phyloP scores from a whole-genome alignment of 176 grass and related monocot genomes.

The Carex scoparia region DNA sequence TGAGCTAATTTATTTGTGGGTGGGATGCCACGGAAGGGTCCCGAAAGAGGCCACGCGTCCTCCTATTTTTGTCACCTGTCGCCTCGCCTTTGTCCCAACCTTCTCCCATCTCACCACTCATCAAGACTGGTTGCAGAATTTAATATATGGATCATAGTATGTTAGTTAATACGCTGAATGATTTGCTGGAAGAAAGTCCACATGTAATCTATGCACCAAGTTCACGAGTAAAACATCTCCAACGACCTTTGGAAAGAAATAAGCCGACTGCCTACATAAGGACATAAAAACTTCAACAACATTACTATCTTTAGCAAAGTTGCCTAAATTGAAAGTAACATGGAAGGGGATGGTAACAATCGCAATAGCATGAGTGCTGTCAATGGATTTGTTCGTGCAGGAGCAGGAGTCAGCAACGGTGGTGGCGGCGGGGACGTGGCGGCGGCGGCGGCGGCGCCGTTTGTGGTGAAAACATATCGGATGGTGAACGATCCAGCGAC shows the following conservation, averaged over 20 bases:
- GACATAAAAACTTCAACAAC: background rate
- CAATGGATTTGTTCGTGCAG: background rate
- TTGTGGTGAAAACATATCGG: constrained; percentile 77
- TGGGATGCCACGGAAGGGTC: constrained; percentile 29
- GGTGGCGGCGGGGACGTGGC: background rate
- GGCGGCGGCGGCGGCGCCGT: constrained; percentile 38
- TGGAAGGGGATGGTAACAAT: constrained; percentile 15
- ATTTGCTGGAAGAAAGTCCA: background rate
- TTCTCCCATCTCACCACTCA: background rate
- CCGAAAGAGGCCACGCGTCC: constrained; percentile 45
- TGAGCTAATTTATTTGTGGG: constrained; percentile 4
- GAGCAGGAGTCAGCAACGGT: background rate
- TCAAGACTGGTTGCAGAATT: background rate
- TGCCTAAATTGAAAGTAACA: background rate
- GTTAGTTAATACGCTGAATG: too few species aligned
- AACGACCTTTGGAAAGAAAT: background rate
- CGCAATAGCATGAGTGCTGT: background rate
- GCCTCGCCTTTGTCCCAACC: background rate
- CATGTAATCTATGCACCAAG: background rate
- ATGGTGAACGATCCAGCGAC: constrained; percentile 79
- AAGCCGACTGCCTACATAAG: background rate
- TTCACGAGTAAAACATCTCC: background rate
- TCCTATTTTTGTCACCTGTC: constrained; percentile 40
- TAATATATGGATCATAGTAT: background rate
- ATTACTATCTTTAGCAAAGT: constrained; percentile 29